Percentiles rank a stretch among this genome's conserved stretches.
Conservation (phyloP, 1,284 basidiomycete species). For the Apiotrichum laibachii region DNA sequence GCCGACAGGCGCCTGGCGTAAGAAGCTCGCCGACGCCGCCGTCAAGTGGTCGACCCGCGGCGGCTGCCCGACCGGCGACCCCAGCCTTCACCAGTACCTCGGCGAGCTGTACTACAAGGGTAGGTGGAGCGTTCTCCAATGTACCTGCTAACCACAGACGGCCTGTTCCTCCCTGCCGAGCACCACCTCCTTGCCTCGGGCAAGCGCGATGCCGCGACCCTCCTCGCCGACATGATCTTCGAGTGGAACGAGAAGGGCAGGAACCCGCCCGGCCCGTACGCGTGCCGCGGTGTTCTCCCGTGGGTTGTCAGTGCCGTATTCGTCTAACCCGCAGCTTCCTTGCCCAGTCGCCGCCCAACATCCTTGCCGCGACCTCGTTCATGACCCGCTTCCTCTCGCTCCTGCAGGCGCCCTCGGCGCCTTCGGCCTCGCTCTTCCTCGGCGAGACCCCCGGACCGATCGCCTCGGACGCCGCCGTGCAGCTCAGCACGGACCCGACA, state of each 20-base stretch:
- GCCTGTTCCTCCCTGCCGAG: slow-evolving; percentile 69
- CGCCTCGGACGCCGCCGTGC: slow-evolving; percentile 60
- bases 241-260: slow-evolving; percentile 62
- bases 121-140: slow-evolving; percentile 36
- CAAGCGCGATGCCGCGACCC: slow-evolving; percentile 76
- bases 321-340: slow-evolving; percentile 60
- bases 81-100: slow-evolving; percentile 76
- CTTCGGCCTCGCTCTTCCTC: slow-evolving; percentile 53
- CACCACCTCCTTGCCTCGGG: slow-evolving; percentile 76
- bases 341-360: slow-evolving; percentile 77
- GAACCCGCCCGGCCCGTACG: slow-evolving; percentile 62
- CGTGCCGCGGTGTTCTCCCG: slow-evolving; percentile 77
- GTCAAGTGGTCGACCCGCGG: slow-evolving; percentile 73
- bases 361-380: slow-evolving; percentile 80
- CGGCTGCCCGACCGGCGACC: slow-evolving; percentile 76
- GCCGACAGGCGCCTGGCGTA: slow-evolving; percentile 52
- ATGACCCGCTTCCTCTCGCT: slow-evolving; percentile 69
- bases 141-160: slow-evolving; percentile 57
- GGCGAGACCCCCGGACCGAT: slow-evolving; percentile 46
- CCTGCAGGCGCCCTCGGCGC: slow-evolving; percentile 55
- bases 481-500: slow-evolving; percentile 66
- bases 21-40: slow-evolving; percentile 52
- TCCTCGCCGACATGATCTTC: slow-evolving; percentile 78
- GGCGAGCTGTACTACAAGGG: slow-evolving; percentile 86
- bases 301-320: slow-evolving; percentile 52